Evolutionary conservation across 1,284 basidiomycete species (phyloP), one percentile per base, ranked within the genome.

Genomic region (Agaricales sp.): DNA sequence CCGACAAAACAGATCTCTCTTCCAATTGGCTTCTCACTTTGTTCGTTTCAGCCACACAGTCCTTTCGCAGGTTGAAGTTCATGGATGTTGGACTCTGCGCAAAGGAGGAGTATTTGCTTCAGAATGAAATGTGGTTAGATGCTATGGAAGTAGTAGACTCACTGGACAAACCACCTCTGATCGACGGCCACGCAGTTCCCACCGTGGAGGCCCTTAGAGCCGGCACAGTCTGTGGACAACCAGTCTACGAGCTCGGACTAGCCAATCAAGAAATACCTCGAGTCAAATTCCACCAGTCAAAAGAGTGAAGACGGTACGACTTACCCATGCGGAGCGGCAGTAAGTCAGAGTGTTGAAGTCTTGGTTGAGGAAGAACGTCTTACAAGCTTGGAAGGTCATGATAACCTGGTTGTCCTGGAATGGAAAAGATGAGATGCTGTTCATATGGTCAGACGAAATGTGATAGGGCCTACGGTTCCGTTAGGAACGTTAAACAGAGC

Each of bases 131-230:
- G 30, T 11, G 11, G 30, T n/a, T n/a, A n/a, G n/a, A n/a, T n/a
- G n/a, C n/a, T n/a, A n/a, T n/a, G n/a, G n/a, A 22, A 14, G 41
- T 37, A 24, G 21, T 21, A 47, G 12, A 63, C 64, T 51, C 50
- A 68, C 73, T 75, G 69, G 47, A 72, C 65, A 58, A 70, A 75
- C 67, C 70, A 75, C 22, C 59, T 50, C 55, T 72, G 67, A 54
- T 74, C 65, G 23, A 49, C 56, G 11, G 71, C 68, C 20, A 74
- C 67, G 52, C 73, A 75, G 49, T 68, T 61, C 1, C 73, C 72
- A 12, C 73, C 74, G 51, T 74, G 72, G 4, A 71, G 70, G 51
- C 73, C 74, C 62, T 75, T 68, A 1, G 67, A 61, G 1, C 69
- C 59, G 55, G 72, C 68, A 55, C 72, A 75, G 56, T 70, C 71